Evolutionary conservation across 140 eudicot genomes (phyloP).

Genomic region (Oenanthe javanica): DNA sequence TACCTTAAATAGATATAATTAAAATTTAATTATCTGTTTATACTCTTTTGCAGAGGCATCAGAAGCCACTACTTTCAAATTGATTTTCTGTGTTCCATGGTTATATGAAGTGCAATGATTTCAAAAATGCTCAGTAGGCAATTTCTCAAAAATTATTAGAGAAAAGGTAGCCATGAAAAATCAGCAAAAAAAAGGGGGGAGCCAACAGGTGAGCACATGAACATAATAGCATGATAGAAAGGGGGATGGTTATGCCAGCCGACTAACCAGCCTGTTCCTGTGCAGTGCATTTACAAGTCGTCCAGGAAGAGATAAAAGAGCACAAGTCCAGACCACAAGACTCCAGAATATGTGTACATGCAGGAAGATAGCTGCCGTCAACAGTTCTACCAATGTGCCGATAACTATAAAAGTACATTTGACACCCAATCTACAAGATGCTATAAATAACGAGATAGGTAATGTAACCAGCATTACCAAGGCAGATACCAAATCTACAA

Average conservation of each 20-base stretch:
- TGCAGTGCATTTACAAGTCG: constrained; percentile 56
- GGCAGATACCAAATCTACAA: constrained; percentile 22
- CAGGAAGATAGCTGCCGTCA: constrained; percentile 36
- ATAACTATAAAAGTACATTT: constrained; percentile 37
- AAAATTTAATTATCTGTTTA: neutral
- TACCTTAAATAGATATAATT: neutral
- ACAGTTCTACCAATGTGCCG: constrained; percentile 53
- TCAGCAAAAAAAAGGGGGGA: neutral
- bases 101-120: neutral
- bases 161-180: neutral
- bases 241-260: neutral
- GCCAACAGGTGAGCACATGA: neutral
- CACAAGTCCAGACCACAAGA: constrained; percentile 34
- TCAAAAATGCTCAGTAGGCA: neutral
- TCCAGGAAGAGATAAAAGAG: constrained; percentile 44
- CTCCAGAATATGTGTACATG: constrained; percentile 39
- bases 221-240: neutral
- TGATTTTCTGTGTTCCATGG: neutral
- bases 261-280: constrained; percentile 53
- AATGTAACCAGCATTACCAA: constrained; percentile 21
- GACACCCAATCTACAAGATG: constrained; percentile 31
- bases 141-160: no score
- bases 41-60: neutral
- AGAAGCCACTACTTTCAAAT: neutral
- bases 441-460: constrained; percentile 36